phyloP scores from a whole-genome alignment of 192 early-diverging fungal genomes.

The Glomus cerebriforme region DNA sequence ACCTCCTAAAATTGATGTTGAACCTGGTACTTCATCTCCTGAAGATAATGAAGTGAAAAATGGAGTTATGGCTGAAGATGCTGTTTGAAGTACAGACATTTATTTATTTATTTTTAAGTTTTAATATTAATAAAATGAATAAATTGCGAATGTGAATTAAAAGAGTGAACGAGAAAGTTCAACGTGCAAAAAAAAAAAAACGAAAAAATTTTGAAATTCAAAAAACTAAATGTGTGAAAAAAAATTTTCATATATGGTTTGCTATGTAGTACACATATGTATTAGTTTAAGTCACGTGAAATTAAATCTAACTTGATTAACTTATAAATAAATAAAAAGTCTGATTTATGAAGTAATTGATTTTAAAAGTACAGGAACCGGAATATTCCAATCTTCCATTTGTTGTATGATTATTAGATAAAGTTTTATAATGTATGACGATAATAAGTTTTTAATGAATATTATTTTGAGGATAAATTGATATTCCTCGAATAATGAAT shows the following conservation, averaged over 20 bases:
- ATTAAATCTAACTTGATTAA: neutral
- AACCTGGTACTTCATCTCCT: neutral
- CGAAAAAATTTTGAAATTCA: neutral
- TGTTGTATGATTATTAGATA: neutral
- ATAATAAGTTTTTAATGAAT: neutral
- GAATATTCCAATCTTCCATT: neutral
- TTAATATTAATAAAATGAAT: neutral
- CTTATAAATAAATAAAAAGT: neutral
- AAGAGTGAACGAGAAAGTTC: no score
- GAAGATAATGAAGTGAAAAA: constrained; percentile 26
- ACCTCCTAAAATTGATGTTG: neutral
- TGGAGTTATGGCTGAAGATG: constrained; percentile 29
- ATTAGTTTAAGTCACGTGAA: neutral
- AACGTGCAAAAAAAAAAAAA: neutral
- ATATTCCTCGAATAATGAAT: neutral
- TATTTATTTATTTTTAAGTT: neutral
- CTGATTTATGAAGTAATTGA: neutral
- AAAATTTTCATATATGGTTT: neutral
- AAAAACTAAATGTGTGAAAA: neutral
- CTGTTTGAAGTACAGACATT: constrained; percentile 32
- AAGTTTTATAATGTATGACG: neutral
- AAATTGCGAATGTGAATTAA: neutral
- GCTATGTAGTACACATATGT: neutral
- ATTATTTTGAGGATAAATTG: neutral
- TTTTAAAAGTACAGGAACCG: neutral